Base-by-base conservation (phyloP, 2,329 filamentous ascomycete species). In the Hansfordia pulvinata region DNA sequence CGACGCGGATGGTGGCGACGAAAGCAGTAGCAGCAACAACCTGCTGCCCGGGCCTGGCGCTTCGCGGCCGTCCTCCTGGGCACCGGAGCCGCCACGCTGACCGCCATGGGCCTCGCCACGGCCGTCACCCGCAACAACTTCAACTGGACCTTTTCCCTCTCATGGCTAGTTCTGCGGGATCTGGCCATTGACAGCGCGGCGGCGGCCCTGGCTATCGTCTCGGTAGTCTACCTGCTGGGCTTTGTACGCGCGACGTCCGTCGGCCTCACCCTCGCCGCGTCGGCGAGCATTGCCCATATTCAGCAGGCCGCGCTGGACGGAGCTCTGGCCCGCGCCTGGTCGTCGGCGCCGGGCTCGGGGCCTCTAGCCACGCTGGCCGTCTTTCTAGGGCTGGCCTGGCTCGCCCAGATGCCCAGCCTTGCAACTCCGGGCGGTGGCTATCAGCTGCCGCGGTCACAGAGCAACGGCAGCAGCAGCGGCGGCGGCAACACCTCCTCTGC, bases 61-160 rank as follows among this genome's bases (percentile, higher is more conserved):
- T 37, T 30, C 14, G 34, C 38, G 14, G 43, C 35, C n/a, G 38
- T 27, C 23, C 25, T 37, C 8, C 36, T 35, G 13, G 26, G 47
- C 28, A 31, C 36, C 6, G 40, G 42, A 10, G 38, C 43, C 15
- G 35, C 32, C 21, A 14, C 37, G 2, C 20, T 51, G 17, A 14
- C 31, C 10, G 35, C 49, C 23, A 20, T 49, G 17, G 38, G 38
- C n/a, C 18, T 40, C 9, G 47, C 42, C 38, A 43, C 44, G 7
- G 43, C 34, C 11, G 27, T 46, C n/a, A 40, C 47, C 21, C 30
- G 26, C 17, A 30, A 31, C 14, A 44, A 48, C 27, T 37, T 43
- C 8, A 27, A 38, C n/a, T 42, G 45, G 39, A 47, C 48, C 10
- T 24, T 54, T n/a, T 30, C 35, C 1, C 42, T 52, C 9, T 34